These are phyloP conservation scores for Cnidoscolus chayamansa DNA, from an alignment of 441 rosid genomes.

Conservation along the genomic window DNA sequence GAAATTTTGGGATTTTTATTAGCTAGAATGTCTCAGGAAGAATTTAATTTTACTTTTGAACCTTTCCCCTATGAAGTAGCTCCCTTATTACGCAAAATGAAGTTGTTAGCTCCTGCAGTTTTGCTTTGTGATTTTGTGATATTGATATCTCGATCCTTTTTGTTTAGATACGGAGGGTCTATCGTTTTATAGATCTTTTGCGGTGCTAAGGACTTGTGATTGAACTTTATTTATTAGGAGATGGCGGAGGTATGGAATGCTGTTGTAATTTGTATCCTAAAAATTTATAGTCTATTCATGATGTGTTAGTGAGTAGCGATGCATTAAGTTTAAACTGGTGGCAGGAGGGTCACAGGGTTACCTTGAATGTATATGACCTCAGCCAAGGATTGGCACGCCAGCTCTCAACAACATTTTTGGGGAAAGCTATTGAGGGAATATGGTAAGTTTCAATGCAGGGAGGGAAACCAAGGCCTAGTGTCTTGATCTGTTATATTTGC, in stretches of 20 bases:
- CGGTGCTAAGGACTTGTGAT: not conserved
- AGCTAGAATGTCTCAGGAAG: not conserved
- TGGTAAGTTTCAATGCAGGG: slow-evolving; percentile 51
- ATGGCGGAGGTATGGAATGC: slow-evolving; percentile 65
- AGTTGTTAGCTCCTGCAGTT: not conserved
- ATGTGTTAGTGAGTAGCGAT: not conserved
- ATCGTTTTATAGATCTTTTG: slow-evolving; percentile 17
- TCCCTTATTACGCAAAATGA: not conserved
- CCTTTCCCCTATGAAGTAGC: not conserved
- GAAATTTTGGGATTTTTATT: not conserved
- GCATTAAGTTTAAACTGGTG: slow-evolving; percentile 16
- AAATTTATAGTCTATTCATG: not conserved
- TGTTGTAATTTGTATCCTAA: not conserved
- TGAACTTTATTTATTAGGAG: slow-evolving; percentile 12
- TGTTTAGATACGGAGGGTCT: slow-evolving; percentile 16
- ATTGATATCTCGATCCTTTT: not conserved
- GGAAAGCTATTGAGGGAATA: slow-evolving; percentile 81
- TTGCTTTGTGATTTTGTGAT: not conserved
- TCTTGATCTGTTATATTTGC: not conserved
- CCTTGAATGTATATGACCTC: slow-evolving; percentile 77
- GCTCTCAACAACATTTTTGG: slow-evolving; percentile 69
- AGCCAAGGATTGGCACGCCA: slow-evolving; percentile 94
- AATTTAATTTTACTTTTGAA: not conserved
- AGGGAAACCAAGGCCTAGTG: not conserved
- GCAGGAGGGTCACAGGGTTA: slow-evolving; percentile 76